Evolutionary conservation across 345 rosid species (phyloP), one percentile per base, ranked within the genome.

Genomic region (Eutrema heterophyllum): DNA sequence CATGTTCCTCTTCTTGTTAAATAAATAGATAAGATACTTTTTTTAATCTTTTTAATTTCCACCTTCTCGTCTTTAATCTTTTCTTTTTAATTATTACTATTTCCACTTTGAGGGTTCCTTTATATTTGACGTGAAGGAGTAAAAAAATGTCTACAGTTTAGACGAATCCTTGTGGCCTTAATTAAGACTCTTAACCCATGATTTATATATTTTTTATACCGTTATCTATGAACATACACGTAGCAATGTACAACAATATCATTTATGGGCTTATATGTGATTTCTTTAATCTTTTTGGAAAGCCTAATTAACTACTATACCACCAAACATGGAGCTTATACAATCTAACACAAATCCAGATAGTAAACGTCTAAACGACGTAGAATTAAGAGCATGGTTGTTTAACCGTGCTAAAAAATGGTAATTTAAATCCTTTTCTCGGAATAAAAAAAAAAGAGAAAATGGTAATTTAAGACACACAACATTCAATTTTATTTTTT

Each of bases 1-100:
- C 67, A 81, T 80, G 81, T 79, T 83, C 75, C 70, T 72, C 74
- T 62, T 51, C 74, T 68, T 52, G 43, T 62, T 72, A 70, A 77
- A 70, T 57, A 54, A 69, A 71, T 18, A 72, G 63, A 40, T 39
- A 33, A 26, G n/a, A 55, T 30, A 61, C 40, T 44, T 33, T 61
- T 39, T 15, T 40, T 44, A 21, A 4, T 44, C 3, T 71, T 60
- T 73, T 72, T 33, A 11, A 18, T 35, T 63, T 61, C 66, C 72
- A 77, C 67, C 57, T 64, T 70, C 71, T 53, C 55, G 21, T 63
- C 36, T 76, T 70, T 40, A 35, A 64, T 32, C 29, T 1, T 18
- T 63, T 24, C 33, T 44, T 50, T 43, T 51, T 18, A 9, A 15
- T 9, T 79, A 58, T 71, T 78, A 24, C 39, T 38, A 38, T 48